Evolutionary conservation across 1,284 basidiomycete species (phyloP), one percentile per base, ranked within the genome.

Genomic region (Ceratobasidium papillatum): DNA sequence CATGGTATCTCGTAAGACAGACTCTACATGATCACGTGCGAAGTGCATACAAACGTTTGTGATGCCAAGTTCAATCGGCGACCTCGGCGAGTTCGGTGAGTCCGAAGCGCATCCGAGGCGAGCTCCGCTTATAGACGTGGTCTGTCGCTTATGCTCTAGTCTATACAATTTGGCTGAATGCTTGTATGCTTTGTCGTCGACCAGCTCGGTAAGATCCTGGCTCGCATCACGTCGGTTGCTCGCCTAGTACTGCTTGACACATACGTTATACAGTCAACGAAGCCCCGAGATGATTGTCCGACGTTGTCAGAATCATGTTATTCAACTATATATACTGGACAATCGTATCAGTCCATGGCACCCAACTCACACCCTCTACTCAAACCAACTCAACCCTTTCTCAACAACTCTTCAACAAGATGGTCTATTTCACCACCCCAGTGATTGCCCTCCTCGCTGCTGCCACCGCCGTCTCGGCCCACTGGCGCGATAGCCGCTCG

Each of bases 371-470:
- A 54, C 14, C 17, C 5, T 59, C 34, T n/a, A 59, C 30, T n/a
- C 14, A 9, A 14, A 4, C 19, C 38, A 27, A n/a, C 22, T 11
- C 38, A 22, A 41, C 19, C 25, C 5, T 4, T n/a, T 25, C 17
- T 22, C 4, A 22, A 0, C 19, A 47, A 7, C 19, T 38, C 30
- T 61, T 61, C 34, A 41, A 30, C 47, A 68, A 61, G 25, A 68
- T 68, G 65, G 65, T 68, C 27, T 51, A 56, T 3, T 27, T 68
- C 51, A 56, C 65, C 51, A 19, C 51, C 19, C 14, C 43, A 30
- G 4, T 58, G 17, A 11, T 1, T 54, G 27, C 27, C 30, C 17
- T 30, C 11, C 11, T 12, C 1, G 7, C 3, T 32, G 25, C 7
- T 41, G 38, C 38, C 14, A 14, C 38, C 5, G 5, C 7, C 14